Evolutionary conservation across 2,329 filamentous ascomycete genomes (phyloP).

Genomic region (Chaetomiaceae sp.): DNA sequence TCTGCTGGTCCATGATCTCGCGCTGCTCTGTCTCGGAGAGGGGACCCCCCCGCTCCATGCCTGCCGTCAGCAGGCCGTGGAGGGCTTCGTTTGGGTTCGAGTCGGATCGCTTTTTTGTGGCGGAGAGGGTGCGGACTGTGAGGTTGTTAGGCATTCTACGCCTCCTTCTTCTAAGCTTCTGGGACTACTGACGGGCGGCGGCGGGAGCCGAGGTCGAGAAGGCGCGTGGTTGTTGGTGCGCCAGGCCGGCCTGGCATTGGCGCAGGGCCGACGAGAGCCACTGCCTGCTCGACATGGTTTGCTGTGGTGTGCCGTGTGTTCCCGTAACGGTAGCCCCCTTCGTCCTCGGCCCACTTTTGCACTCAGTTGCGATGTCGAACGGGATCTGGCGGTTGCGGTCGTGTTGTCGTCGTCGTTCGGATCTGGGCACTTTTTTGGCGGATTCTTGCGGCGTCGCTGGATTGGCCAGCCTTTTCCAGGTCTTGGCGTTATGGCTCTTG

Average conservation of each 20-base stretch:
- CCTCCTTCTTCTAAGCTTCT: too few relatives aligned
- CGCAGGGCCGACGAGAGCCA: constrained; percentile 22
- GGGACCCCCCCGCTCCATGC: constrained; percentile 7
- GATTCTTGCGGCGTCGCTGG: constrained; percentile 14
- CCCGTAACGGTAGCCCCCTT: background rate
- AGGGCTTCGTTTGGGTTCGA: constrained; percentile 9
- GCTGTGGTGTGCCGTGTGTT: background rate
- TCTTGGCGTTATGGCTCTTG: constrained; percentile 2
- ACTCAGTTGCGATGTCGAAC: background rate
- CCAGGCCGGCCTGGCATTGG: constrained; percentile 18
- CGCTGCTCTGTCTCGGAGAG: constrained; percentile 7
- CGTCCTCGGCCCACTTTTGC: background rate
- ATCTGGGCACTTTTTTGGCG: constrained; percentile 19
- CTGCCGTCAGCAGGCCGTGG: background rate
- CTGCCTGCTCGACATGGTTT: constrained; percentile 24
- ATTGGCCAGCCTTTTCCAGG: constrained; percentile 4
- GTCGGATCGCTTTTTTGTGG: background rate
- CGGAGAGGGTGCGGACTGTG: constrained; percentile 1
- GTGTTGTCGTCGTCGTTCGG: background rate
- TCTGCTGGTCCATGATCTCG: constrained; percentile 6
- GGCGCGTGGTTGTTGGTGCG: constrained; percentile 14
- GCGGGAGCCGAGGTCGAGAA: constrained; percentile 17
- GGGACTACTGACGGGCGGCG: constrained; percentile 5
- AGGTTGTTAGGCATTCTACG: too few relatives aligned
- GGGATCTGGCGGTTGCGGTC: background rate